These are phyloP conservation scores for Rostrohypoxylon terebratum DNA, from an alignment of 495 filamentous ascomycete genomes.

Conservation along the genomic window DNA sequence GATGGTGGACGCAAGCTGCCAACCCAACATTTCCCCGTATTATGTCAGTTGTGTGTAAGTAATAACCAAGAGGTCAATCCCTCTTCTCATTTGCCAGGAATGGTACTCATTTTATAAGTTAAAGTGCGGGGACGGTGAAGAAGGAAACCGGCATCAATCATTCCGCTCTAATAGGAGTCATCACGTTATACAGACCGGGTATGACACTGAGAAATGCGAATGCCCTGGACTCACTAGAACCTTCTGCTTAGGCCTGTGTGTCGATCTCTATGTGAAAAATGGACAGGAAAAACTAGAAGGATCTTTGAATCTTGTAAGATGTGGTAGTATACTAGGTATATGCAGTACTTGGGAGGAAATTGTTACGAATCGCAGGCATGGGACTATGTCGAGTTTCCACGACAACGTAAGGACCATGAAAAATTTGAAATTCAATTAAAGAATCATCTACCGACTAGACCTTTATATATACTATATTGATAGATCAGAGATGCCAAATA, in stretches of 20 bases:
- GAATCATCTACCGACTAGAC: conserved; percentile 29
- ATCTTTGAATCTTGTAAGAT: background rate
- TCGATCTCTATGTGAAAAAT: background rate
- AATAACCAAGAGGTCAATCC: conserved; percentile 32
- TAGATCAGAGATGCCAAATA: conserved; percentile 19
- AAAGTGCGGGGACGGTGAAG: conserved; percentile 38
- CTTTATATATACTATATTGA: conserved; percentile 12
- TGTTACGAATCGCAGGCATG: background rate
- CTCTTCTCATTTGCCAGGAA: conserved; percentile 34
- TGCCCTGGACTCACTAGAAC: background rate
- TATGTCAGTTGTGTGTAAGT: conserved; percentile 30
- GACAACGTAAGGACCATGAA: background rate
- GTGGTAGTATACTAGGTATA: no score
- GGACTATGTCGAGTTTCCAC: background rate
- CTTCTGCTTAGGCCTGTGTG: background rate
- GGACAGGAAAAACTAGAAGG: background rate
- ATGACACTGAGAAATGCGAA: background rate
- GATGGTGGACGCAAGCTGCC: conserved; percentile 10
- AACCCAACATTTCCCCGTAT: conserved; percentile 20
- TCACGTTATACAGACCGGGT: background rate
- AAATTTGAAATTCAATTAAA: background rate
- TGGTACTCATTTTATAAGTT: conserved; percentile 25
- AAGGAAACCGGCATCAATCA: conserved; percentile 16
- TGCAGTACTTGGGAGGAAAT: background rate
- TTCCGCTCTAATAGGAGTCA: conserved; percentile 31